Conservation (phyloP, 83 land plant species). For the Picea abies region DNA sequence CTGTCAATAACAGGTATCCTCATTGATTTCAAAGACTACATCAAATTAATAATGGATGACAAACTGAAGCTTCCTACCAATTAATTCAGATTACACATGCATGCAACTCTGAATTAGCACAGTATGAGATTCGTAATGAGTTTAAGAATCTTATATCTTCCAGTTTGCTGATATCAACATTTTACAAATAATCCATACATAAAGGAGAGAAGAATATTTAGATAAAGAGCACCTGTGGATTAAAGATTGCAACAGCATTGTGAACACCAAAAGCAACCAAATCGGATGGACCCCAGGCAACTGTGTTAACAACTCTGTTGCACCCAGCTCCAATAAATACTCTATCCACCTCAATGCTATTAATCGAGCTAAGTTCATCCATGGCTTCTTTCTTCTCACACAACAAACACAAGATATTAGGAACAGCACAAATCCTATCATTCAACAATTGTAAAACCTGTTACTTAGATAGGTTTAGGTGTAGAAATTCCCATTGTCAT, state of each 20-base stretch:
- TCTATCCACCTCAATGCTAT: conserved; percentile 39
- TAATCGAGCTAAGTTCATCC: not conserved
- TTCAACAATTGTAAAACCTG: not conserved
- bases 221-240: conserved; percentile 63
- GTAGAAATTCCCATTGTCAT: not conserved
- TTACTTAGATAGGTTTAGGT: not conserved
- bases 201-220: not conserved
- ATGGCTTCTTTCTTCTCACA: conserved; percentile 6
- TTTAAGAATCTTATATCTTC: not conserved
- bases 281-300: conserved; percentile 82
- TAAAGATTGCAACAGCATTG: conserved; percentile 85
- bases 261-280: conserved; percentile 91
- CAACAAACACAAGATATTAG: not conserved
- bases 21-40: not conserved
- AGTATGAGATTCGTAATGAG: not conserved
- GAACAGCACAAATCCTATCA: not conserved
- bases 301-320: conserved; percentile 86
- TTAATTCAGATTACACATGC: not conserved
- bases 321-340: conserved; percentile 90
- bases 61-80: not conserved
- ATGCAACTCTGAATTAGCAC: not conserved
- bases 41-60: conserved; percentile 1
- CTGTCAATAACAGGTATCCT: too few species aligned
- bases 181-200: not conserved
- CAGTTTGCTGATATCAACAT: not conserved